A percentile compares a stretch with the other conserved stretches of the same genome.
These are phyloP conservation scores for Cyclotella atomus DNA, from an alignment of 108 stramenopile species.

Conservation along the genomic window DNA sequence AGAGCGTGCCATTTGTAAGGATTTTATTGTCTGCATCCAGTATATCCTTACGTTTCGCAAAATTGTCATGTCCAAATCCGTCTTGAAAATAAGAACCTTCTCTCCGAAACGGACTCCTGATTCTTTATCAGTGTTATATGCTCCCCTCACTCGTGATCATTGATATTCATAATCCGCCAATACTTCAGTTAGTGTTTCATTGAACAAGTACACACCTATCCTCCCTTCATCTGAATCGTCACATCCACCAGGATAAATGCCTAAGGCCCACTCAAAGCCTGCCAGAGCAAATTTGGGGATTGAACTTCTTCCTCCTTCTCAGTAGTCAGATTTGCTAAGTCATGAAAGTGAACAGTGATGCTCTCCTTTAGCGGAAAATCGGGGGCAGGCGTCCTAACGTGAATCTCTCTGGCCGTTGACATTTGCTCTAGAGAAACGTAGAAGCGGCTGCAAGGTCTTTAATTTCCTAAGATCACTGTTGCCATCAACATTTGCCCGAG, in stretches of 20 bases:
- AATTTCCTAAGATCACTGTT: too few relatives aligned
- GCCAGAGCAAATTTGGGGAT: not conserved
- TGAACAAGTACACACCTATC: not conserved
- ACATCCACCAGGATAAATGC: not conserved
- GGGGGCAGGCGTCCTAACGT: too few relatives aligned
- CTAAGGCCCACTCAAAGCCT: not conserved
- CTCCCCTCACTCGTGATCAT: not conserved
- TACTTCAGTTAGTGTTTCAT: not conserved
- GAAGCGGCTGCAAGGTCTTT: too few relatives aligned
- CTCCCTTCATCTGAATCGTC: not conserved
- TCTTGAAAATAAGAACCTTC: not conserved
- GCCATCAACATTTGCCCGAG: too few relatives aligned
- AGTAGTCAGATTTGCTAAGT: not conserved
- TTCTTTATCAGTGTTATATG: not conserved
- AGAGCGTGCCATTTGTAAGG: not conserved
- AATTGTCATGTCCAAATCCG: too few relatives aligned
- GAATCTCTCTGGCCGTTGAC: too few relatives aligned
- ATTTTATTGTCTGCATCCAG: not conserved
- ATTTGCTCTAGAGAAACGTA: too few relatives aligned
- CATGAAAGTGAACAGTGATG: not conserved
- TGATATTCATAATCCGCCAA: not conserved
- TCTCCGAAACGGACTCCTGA: not conserved
- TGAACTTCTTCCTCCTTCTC: not conserved
- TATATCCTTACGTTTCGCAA: not conserved
- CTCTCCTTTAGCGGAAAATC: too few relatives aligned